Evolutionary conservation across 2,329 filamentous ascomycete species (phyloP), one percentile per base, ranked within the genome.

Genomic region (Amylocarpus encephaloides): DNA sequence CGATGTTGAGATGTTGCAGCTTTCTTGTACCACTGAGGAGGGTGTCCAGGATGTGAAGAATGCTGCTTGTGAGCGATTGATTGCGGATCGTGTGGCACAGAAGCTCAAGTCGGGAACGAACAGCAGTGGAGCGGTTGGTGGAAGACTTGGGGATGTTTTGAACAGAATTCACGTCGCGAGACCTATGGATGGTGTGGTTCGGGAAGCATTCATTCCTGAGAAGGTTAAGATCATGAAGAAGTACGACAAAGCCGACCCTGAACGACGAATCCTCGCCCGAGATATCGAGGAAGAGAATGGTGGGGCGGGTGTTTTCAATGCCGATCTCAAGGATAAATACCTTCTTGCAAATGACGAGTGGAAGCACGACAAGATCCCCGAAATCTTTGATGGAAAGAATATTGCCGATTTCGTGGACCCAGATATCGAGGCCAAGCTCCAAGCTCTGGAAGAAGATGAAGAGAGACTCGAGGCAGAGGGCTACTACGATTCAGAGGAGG

Each of bases 381-480:
- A 98, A 71, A 78, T 96, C 43, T 86, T 91, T 69, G 84, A 97
- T 66, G 93, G 93, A 70, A 91, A 92, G 78, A 98, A 98, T 69
- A 88, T 98, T 51, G 93, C 92, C 73, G 93, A 98, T 71, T 98
- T 88, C 69, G 83, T 98, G 65, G 93, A 97, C 64, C 91, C 92
- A 1, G 94, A 98, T 49, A 98, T 98, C 66, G 93, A 95, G 64
- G 79, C 83, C 59, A 97, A 95, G 75, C 80, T 98, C 44, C 84
- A 85, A 46, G 89, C 89, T 49, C 78, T 98, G 32, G 93, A 98
- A 70, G 91, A 91, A 56, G 94, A 98, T 67, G 93, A 98, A 69
- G 92, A 95, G 73, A 85, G 85, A 62, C 80, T 97, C 12, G 86
- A 96, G 70, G 85, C 82, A 6, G 88, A 95, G 58, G 93, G 93